These are phyloP conservation scores for Pelargonium fulgidum DNA, from an alignment of 441 rosid genomes.

Conservation along the genomic window DNA sequence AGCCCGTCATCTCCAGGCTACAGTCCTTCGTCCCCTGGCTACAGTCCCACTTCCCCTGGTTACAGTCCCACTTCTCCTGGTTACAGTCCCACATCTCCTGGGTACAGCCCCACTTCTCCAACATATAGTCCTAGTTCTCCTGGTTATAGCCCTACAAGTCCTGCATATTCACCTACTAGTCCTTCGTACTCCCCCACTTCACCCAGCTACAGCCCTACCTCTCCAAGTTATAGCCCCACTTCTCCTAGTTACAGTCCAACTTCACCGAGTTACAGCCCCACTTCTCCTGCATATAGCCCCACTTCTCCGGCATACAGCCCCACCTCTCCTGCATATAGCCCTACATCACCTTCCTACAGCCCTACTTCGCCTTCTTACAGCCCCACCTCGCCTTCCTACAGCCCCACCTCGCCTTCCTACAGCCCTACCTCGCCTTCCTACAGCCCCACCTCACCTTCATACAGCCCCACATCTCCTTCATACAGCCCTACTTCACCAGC, in stretches of 20 bases:
- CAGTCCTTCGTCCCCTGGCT: constrained; percentile 78
- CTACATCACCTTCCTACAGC: constrained; percentile 57
- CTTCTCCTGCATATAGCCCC: constrained; percentile 76
- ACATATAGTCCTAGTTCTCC: constrained; percentile 36
- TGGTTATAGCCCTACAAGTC: constrained; percentile 46
- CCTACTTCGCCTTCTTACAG: constrained; percentile 64
- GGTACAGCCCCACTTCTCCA: constrained; percentile 48
- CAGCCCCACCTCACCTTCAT: constrained; percentile 77
- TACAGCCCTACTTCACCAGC: constrained; percentile 80
- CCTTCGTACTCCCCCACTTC: constrained; percentile 78
- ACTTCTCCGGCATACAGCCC: constrained; percentile 59
- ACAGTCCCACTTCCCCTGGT: constrained; percentile 69
- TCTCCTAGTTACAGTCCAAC: constrained; percentile 63
- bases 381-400: constrained; percentile 51
- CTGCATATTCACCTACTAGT: constrained; percentile 57
- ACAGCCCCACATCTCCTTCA: constrained; percentile 79
- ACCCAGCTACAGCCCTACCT: constrained; percentile 34
- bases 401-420: constrained; percentile 63
- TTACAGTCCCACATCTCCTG: constrained; percentile 51
- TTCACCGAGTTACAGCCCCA: constrained; percentile 64
- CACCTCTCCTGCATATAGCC: constrained; percentile 64
- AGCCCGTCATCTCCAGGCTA: constrained; percentile 64
- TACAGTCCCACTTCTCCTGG: constrained; percentile 38
- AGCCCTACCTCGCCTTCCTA: constrained; percentile 70
- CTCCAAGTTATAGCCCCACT: constrained; percentile 60